These are phyloP conservation scores for Ciborinia camelliae DNA, from an alignment of 2,329 filamentous ascomycete genomes.

Conservation along the genomic window DNA sequence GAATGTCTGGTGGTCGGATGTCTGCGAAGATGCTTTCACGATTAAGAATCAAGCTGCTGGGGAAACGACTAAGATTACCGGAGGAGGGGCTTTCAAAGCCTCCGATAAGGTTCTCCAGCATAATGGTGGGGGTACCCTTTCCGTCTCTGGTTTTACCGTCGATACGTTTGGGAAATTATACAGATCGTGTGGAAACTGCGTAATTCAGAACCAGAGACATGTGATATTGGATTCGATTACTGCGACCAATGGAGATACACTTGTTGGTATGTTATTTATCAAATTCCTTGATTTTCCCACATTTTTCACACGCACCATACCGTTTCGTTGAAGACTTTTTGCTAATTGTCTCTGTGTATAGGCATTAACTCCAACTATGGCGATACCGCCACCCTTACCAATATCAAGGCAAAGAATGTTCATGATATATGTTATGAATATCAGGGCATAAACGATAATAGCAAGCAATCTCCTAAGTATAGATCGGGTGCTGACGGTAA, in stretches of 20 bases:
- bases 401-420: slow-evolving; percentile 37
- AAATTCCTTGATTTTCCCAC: background rate
- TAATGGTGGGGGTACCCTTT: slow-evolving; percentile 42
- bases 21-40: slow-evolving; percentile 32
- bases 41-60: slow-evolving; percentile 31
- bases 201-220: slow-evolving; percentile 30
- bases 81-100: slow-evolving; percentile 44
- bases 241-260: slow-evolving; percentile 39
- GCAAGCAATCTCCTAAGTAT: slow-evolving; percentile 38
- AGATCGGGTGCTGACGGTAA: too few species aligned
- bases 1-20: slow-evolving; percentile 32
- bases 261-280: slow-evolving; percentile 24
- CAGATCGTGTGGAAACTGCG: slow-evolving; percentile 50
- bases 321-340: background rate
- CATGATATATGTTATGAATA: slow-evolving; percentile 32
- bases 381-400: slow-evolving; percentile 44
- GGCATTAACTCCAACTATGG: slow-evolving; percentile 53
- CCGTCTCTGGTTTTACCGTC: slow-evolving; percentile 41
- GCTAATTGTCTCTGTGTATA: slow-evolving; percentile 38
- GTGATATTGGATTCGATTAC: slow-evolving; percentile 44
- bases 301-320: background rate
- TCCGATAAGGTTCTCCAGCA: slow-evolving; percentile 42
- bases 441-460: slow-evolving; percentile 39
- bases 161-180: slow-evolving; percentile 48
- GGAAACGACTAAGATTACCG: slow-evolving; percentile 43